These are phyloP conservation scores for Xylariaceae sp. DNA, from an alignment of 2,329 filamentous ascomycete genomes.

Conservation along the genomic window DNA sequence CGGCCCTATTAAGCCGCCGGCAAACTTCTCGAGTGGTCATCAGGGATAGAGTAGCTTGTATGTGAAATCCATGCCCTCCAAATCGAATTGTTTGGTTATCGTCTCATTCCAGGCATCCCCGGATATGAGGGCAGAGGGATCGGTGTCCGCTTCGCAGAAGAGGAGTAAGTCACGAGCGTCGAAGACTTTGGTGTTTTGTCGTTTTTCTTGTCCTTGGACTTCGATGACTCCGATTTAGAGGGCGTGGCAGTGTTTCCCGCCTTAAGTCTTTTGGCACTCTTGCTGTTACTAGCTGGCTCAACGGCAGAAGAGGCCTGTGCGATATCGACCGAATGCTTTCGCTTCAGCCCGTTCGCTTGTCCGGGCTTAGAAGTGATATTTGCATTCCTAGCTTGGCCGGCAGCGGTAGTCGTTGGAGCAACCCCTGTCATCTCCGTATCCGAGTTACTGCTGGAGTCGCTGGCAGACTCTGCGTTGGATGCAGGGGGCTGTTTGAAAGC, in stretches of 20 bases:
- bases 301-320: slow-evolving; percentile 12
- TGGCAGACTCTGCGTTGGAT: slow-evolving; percentile 39
- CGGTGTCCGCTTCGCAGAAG: slow-evolving; percentile 21
- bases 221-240: slow-evolving; percentile 20
- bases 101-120: slow-evolving; percentile 27
- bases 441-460: slow-evolving; percentile 42
- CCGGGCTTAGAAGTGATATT: slow-evolving; percentile 15
- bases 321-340: slow-evolving; percentile 35
- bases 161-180: slow-evolving; percentile 12
- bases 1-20: too few species aligned
- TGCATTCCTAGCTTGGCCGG: slow-evolving; percentile 21
- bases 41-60: neutral
- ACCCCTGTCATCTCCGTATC: slow-evolving; percentile 44
- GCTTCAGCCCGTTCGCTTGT: slow-evolving; percentile 30
- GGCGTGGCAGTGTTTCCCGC: slow-evolving; percentile 17
- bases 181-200: slow-evolving; percentile 25
- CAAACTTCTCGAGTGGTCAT: neutral
- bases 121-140: slow-evolving; percentile 22
- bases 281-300: slow-evolving; percentile 13
- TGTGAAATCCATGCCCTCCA: neutral
- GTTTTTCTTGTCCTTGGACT: slow-evolving; percentile 27
- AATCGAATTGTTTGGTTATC: slow-evolving; percentile 2
- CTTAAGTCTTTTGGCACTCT: slow-evolving; percentile 29
- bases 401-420: slow-evolving; percentile 23
- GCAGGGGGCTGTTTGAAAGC: slow-evolving; percentile 29